phyloP scores from a whole-genome alignment of 2,329 filamentous ascomycete genomes.

The Paecilomyces formosus region DNA sequence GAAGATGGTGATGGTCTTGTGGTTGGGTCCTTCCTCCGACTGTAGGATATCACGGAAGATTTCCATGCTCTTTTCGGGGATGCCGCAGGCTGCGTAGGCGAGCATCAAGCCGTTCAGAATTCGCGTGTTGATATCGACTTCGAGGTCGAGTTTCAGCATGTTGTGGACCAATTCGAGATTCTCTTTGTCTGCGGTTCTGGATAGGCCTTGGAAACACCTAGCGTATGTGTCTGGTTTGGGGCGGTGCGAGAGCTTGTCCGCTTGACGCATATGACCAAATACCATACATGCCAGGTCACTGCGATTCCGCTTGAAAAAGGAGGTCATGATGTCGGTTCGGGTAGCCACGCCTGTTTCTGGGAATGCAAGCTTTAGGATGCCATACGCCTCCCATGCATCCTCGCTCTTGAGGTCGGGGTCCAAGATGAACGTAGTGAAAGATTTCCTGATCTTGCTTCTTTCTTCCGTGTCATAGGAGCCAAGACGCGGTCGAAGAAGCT shows the following conservation, averaged over 20 bases:
- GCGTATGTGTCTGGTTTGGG: slow-evolving; percentile 71
- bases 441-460: slow-evolving; percentile 57
- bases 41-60: slow-evolving; percentile 82
- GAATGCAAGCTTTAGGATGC: slow-evolving; percentile 51
- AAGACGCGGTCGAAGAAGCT: slow-evolving; percentile 65
- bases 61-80: slow-evolving; percentile 59
- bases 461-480: slow-evolving; percentile 44
- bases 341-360: slow-evolving; percentile 56
- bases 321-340: slow-evolving; percentile 68
- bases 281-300: slow-evolving; percentile 79
- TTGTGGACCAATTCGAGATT: slow-evolving; percentile 75
- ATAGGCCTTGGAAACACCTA: slow-evolving; percentile 68
- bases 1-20: slow-evolving; percentile 70
- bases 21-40: slow-evolving; percentile 77
- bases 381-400: slow-evolving; percentile 55
- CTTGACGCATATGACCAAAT: slow-evolving; percentile 90
- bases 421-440: slow-evolving; percentile 61
- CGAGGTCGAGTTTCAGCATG: slow-evolving; percentile 87
- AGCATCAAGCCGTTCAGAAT: slow-evolving; percentile 83
- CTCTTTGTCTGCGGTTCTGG: slow-evolving; percentile 51
- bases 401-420: slow-evolving; percentile 55
- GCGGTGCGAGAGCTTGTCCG: slow-evolving; percentile 54
- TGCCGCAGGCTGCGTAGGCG: slow-evolving; percentile 65
- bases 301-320: slow-evolving; percentile 69
- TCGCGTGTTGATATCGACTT: slow-evolving; percentile 65